Evolutionary conservation across 2,329 filamentous ascomycete species (phyloP).

Genomic region (Fonsecaea nubica): DNA sequence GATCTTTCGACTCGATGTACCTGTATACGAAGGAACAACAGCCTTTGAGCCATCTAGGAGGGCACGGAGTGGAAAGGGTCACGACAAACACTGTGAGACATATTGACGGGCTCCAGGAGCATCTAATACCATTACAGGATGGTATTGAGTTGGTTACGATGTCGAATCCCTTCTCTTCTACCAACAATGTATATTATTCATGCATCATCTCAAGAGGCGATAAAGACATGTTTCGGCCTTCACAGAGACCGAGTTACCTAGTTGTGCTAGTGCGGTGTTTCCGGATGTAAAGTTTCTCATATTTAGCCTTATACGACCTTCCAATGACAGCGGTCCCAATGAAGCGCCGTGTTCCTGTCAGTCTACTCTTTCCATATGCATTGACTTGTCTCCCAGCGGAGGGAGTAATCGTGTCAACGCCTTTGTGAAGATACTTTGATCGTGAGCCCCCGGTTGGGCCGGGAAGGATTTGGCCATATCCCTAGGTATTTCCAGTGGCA

Average conservation of each 20-base stretch:
- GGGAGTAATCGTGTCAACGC: no score
- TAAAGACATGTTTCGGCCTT: neutral
- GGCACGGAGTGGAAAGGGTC: neutral
- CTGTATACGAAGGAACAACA: neutral
- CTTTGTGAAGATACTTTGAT: no score
- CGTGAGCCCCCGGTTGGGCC: no score
- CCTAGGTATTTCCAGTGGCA: no score
- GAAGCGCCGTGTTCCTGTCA: no score
- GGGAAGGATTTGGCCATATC: no score
- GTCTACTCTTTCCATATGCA: no score
- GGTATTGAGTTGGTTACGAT: neutral
- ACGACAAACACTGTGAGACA: neutral
- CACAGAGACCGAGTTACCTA: neutral
- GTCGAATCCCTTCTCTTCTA: slow-evolving; percentile 8
- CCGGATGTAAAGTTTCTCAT: no score
- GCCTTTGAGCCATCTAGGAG: neutral
- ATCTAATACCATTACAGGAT: neutral
- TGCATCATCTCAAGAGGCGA: neutral
- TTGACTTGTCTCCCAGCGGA: no score
- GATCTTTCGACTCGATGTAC: neutral
- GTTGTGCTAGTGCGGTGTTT: no score
- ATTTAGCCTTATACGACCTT: no score
- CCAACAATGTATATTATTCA: slow-evolving; percentile 1
- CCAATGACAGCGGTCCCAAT: no score
- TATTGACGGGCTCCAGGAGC: neutral